Evolutionary conservation across 2,329 filamentous ascomycete genomes (phyloP), one percentile per base, ranked within the genome.

Genomic region (Fusarium sp.): DNA sequence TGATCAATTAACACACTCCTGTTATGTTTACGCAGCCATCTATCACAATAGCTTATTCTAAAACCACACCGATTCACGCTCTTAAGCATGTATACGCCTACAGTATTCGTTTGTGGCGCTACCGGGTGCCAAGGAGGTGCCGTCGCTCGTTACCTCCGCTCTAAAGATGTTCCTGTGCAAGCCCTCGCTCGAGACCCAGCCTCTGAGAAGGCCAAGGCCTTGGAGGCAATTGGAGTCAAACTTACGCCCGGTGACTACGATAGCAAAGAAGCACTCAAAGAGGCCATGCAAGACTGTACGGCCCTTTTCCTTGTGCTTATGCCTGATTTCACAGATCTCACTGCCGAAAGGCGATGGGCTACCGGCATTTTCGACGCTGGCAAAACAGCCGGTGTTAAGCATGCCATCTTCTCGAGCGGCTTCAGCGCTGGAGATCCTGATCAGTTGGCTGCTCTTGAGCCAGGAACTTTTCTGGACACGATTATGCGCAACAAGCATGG

Each of bases 61-160:
- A 8, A 32, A 17, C 23, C 39, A 23, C 4, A 40, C 9, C 15
- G 25, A 44, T 25, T 19, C 9, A 25, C 32, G 33, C 10, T 11
- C 59, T 17, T 37, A 27, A 69, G 73, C 68, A 76, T 80, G 78
- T 41, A 76, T 53, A 62, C 75, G 63, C 54, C 59, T 11, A 75
- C 65, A 23, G 75, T 78, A 33, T 83, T 82, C 63, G 75, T 83
- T 59, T 74, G 72, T 56, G 77, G 75, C 50, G 79, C 78, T 8
- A 83, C 81, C 2, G 81, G 81, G 27, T 75, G 62, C 40, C 79
- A 81, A 61, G 81, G 82, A 46, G 75, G 75, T 6, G 74, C 78
- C 11, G 59, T 82, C 25, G 73, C 77, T 51, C 71, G 73, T 30
- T 68, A 75, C 37, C 79, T 82, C 30, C 76, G 75, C 25, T 65